Conservation (phyloP, 2,329 filamentous ascomycete genomes). For the Ascochyta clinopodiicola region DNA sequence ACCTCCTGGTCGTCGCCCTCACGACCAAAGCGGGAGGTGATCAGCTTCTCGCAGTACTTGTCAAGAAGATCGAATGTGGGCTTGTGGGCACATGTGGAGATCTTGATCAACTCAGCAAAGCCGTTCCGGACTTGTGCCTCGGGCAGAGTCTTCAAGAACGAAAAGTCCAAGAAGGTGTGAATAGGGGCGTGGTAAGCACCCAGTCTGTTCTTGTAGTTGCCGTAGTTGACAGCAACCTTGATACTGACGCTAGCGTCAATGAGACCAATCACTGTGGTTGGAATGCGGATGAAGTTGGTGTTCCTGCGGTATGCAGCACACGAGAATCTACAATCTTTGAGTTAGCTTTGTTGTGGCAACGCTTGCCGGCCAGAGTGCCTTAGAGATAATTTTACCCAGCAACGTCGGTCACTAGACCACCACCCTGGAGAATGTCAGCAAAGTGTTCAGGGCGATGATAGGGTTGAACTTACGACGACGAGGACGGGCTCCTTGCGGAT, state of each 20-base stretch:
- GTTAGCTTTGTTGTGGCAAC: constrained; percentile 30
- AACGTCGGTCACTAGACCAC: constrained; percentile 57
- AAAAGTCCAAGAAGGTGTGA: constrained; percentile 76
- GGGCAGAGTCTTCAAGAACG: constrained; percentile 72
- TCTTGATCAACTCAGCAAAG: constrained; percentile 78
- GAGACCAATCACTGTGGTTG: constrained; percentile 76
- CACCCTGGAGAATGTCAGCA: constrained; percentile 38
- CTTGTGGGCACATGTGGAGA: constrained; percentile 72
- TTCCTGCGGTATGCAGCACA: constrained; percentile 75
- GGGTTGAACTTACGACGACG: constrained; percentile 37
- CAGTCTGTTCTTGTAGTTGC: constrained; percentile 76
- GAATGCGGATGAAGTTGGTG: constrained; percentile 76
- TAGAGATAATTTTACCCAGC: constrained; percentile 66
- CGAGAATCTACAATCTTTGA: constrained; percentile 51
- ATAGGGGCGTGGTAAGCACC: constrained; percentile 75
- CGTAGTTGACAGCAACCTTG: constrained; percentile 80
- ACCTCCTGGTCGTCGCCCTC: constrained; percentile 65
- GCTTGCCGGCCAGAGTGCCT: constrained; percentile 57
- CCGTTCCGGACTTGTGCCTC: constrained; percentile 74
- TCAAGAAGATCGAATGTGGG: constrained; percentile 72
- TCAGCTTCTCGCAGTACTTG: constrained; percentile 72
- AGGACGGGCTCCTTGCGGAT: constrained; percentile 63
- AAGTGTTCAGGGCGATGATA: background rate
- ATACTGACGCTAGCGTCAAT: constrained; percentile 79
- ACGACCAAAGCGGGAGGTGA: constrained; percentile 69